phyloP scores from a whole-genome alignment of 768 basidiomycete species.

The Kwoniella sp. region DNA sequence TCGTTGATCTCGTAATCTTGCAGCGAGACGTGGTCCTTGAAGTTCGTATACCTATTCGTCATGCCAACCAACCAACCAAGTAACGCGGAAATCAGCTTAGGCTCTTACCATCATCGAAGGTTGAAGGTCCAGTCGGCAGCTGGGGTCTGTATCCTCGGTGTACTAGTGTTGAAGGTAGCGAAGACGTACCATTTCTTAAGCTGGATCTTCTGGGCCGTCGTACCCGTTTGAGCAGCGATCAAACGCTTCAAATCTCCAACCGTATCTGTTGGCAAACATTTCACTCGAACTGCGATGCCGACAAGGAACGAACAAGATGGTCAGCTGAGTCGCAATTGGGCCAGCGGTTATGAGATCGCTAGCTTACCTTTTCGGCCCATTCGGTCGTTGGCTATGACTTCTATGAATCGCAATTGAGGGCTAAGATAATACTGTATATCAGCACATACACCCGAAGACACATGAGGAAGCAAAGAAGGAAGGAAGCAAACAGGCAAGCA shows the following conservation, averaged over 20 bases:
- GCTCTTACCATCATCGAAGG: no score
- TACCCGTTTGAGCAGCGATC: conserved; percentile 94
- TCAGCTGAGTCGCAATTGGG: conserved; percentile 8
- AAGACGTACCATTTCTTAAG: conserved; percentile 89
- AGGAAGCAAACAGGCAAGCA: no score
- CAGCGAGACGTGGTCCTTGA: conserved; percentile 75
- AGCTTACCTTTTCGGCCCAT: conserved; percentile 83
- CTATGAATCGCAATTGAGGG: conserved; percentile 35
- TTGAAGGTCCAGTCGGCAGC: no score
- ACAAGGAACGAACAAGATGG: background rate
- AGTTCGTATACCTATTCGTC: conserved; percentile 77
- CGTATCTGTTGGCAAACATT: conserved; percentile 87
- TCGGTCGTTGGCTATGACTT: conserved; percentile 96
- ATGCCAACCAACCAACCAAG: background rate
- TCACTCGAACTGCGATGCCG: conserved; percentile 73
- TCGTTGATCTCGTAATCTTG: conserved; percentile 57
- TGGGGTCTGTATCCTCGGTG: no score
- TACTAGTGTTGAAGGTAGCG: no score
- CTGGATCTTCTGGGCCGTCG: conserved; percentile 78
- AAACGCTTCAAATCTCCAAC: conserved; percentile 96
- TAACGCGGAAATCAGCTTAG: conserved; percentile 5
- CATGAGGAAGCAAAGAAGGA: background rate
- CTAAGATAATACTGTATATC: background rate
- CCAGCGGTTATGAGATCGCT: no score
- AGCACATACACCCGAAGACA: background rate